Evolutionary conservation across 495 filamentous ascomycete species (phyloP), one percentile per base, ranked within the genome.

Genomic region (Penicillium fimorum): DNA sequence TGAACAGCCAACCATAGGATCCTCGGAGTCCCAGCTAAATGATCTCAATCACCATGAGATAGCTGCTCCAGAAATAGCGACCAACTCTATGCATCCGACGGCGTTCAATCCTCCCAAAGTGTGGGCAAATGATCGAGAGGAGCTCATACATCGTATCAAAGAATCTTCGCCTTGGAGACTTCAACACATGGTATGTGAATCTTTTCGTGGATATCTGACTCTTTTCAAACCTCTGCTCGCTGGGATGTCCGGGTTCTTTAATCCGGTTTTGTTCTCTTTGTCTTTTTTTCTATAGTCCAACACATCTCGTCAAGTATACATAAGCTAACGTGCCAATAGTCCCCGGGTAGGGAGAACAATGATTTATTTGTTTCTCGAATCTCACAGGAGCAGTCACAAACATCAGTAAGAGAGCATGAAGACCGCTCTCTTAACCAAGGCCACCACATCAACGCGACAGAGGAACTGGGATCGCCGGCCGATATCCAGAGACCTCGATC

Each of bases 101-200:
- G 57, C 63, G 25, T 17, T 40, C 33, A 57, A 53, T 22, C 35
- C 49, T 10, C 35, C 70, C 9, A 68, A 51, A 22, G 29, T 69
- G 17, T 67, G 68, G 59, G 63, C 68, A 12, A 65, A 67, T 55
- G 82, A 89, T 63, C 82, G 93, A 58, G 85, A 83, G 47, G 86
- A 92, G 70, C 79, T 96, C 58, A 96, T 97, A 56, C 84, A 90
- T 70, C 80, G 87, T 58, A 80, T 96, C 59, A 97, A 97, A 75
- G 85, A 92, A 69, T 88, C 82, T 53, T 87, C 88, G 47, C 85
- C 85, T 17, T 95, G 91, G 90, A 74, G 82, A 25, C 82, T 84
- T 35, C 81, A 81, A 67, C 76, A 76, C 61, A 76, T 82, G 76
- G 89, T 91, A 78, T 67, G 83, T 78, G 41, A 25, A 24, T 11